Evolutionary conservation across 1,284 basidiomycete species (phyloP).

Genomic region (Chiua sp.): DNA sequence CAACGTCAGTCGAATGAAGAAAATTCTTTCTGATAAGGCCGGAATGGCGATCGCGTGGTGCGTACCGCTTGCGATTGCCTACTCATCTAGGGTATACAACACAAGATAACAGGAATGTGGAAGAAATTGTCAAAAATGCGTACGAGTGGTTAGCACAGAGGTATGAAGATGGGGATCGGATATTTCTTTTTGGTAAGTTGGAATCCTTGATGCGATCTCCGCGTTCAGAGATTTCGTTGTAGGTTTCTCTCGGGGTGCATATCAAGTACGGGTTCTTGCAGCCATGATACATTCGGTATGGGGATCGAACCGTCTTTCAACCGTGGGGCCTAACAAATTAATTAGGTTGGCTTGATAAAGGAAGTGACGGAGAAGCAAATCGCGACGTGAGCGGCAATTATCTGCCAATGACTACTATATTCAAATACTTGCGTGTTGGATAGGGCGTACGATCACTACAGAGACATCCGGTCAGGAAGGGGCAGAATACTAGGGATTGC

Average conservation of each 20-base stretch:
- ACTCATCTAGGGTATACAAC: not conserved
- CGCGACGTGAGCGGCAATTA: conserved; percentile 19
- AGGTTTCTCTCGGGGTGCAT: conserved; percentile 55
- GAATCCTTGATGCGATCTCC: not conserved
- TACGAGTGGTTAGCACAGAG: conserved; percentile 47
- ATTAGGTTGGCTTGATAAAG: conserved; percentile 29
- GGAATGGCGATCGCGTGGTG: conserved; percentile 37
- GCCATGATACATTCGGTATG: conserved; percentile 47
- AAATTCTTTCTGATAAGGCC: conserved; percentile 21
- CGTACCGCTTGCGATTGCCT: not conserved
- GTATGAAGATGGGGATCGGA: conserved; percentile 44
- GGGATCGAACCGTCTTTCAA: not conserved
- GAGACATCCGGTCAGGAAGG: conserved; percentile 19
- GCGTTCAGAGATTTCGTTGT: not conserved
- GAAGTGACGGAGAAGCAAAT: conserved; percentile 33
- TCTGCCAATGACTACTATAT: not conserved
- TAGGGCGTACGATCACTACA: conserved; percentile 47
- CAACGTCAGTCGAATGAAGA: conserved; percentile 22
- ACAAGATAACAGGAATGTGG: conserved; percentile 22
- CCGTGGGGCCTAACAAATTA: not conserved
- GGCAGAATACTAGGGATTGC: conserved; percentile 12
- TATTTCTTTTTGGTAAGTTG: conserved; percentile 47
- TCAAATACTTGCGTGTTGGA: not conserved
- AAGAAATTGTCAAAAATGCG: conserved; percentile 38
- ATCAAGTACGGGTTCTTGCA: conserved; percentile 48